Percentiles rank a stretch among this genome's conserved stretches.
phyloP scores from a whole-genome alignment of 2,329 filamentous ascomycete genomes.

The Fusarium sp. region DNA sequence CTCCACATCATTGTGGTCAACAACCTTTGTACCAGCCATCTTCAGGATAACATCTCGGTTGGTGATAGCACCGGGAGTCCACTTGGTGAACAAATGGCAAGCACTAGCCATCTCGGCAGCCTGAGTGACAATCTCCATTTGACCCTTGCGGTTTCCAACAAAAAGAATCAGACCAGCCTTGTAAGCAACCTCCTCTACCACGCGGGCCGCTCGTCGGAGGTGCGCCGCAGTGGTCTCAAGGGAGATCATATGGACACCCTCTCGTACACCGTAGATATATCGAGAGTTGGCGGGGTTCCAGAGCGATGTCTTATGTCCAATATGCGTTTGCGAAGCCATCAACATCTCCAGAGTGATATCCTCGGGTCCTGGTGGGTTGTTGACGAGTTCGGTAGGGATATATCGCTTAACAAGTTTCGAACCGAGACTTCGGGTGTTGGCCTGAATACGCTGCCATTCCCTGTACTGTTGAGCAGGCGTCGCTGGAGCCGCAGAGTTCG shows the following conservation, averaged over 20 bases:
- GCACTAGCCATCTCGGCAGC: conserved; percentile 81
- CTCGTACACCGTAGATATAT: conserved; percentile 91
- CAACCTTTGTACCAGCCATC: conserved; percentile 74
- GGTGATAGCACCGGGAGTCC: conserved; percentile 91
- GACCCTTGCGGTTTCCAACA: conserved; percentile 85
- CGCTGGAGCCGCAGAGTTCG: conserved; percentile 51
- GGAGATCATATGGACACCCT: conserved; percentile 92
- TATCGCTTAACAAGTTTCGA: conserved; percentile 66
- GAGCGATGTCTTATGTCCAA: conserved; percentile 88
- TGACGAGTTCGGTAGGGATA: conserved; percentile 72
- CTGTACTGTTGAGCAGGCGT: conserved; percentile 55
- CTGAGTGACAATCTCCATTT: conserved; percentile 81
- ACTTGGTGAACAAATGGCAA: conserved; percentile 91
- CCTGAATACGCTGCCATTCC: conserved; percentile 53
- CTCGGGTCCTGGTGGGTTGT: conserved; percentile 77
- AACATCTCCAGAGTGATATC: conserved; percentile 92
- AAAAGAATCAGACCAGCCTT: conserved; percentile 89
- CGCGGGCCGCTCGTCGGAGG: conserved; percentile 89
- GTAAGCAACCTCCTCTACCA: conserved; percentile 87
- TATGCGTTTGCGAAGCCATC: conserved; percentile 85
- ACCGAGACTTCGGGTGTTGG: conserved; percentile 61
- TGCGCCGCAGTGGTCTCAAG: conserved; percentile 90
- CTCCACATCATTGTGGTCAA: conserved; percentile 77
- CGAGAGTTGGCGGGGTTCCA: conserved; percentile 96
- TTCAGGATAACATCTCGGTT: conserved; percentile 92